A percentile compares a stretch with the other conserved stretches of the same genome.
Conservation (phyloP, 805 yeast genomes). For the Komagataella phaffii region DNA sequence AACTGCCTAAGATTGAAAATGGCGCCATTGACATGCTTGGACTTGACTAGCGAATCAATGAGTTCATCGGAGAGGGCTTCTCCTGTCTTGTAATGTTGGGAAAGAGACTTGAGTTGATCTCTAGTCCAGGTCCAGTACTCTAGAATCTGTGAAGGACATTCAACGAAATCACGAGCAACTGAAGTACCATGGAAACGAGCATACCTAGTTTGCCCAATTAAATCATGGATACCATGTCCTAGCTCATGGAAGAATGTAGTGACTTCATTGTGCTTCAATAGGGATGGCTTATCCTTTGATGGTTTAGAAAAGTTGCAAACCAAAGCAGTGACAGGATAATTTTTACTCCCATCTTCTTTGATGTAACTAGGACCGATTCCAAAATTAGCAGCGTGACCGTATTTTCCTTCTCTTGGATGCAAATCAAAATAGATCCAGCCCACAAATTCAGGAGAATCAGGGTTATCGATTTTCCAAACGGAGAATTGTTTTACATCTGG, state of each 20-base stretch:
- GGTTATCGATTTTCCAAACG: constrained; percentile 50
- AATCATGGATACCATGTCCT: constrained; percentile 80
- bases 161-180: constrained; percentile 80
- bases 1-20: constrained; percentile 61
- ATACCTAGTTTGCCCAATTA: constrained; percentile 52
- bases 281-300: constrained; percentile 51
- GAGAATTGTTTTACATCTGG: constrained; percentile 63
- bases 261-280: constrained; percentile 67
- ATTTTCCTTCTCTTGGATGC: constrained; percentile 79
- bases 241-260: constrained; percentile 81
- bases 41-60: constrained; percentile 40
- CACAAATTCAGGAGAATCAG: constrained; percentile 38
- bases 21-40: constrained; percentile 72
- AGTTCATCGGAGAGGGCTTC: constrained; percentile 45
- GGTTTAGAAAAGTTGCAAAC: constrained; percentile 82
- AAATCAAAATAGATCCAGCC: constrained; percentile 75
- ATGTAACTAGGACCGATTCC: constrained; percentile 48
- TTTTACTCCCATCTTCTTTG: constrained; percentile 32
- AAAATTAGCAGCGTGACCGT: constrained; percentile 83
- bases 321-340: constrained; percentile 60
- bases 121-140: constrained; percentile 83
- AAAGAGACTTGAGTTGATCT: constrained; percentile 40
- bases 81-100: constrained; percentile 49
- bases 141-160: constrained; percentile 82
- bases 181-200: constrained; percentile 65